Evolutionary conservation across 2,329 filamentous ascomycete species (phyloP).

Genomic region (Botrytis hyacinthi): DNA sequence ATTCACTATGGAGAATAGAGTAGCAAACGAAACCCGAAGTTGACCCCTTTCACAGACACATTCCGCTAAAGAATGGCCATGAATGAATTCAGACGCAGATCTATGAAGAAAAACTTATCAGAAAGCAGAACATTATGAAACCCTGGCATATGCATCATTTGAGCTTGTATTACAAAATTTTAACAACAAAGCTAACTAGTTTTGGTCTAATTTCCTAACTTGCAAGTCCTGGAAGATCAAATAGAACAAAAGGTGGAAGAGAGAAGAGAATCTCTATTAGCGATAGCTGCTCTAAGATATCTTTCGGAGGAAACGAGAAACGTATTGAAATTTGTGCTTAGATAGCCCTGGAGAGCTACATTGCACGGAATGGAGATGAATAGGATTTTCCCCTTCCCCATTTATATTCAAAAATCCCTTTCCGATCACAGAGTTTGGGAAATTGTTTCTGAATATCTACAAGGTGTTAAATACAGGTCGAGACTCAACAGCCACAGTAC

Average conservation of each 20-base stretch:
- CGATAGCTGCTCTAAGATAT: not conserved
- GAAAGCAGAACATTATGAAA: not conserved
- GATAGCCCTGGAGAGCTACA: not conserved
- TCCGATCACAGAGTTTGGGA: not conserved
- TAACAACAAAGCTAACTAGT: not conserved
- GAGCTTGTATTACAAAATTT: not conserved
- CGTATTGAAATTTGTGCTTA: not conserved
- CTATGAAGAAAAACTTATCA: not conserved
- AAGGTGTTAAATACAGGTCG: not conserved
- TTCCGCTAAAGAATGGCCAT: not conserved
- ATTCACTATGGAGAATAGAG: not conserved
- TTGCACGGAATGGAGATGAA: not conserved
- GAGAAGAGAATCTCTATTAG: not conserved
- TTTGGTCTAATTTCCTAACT: not conserved
- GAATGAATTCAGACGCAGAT: not conserved
- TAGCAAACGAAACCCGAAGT: not conserved
- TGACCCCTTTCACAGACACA: not conserved
- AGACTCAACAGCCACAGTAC: not conserved
- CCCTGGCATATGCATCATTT: not conserved
- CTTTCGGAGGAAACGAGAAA: not conserved
- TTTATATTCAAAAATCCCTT: not conserved
- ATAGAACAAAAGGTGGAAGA: not conserved
- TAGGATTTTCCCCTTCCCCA: not conserved
- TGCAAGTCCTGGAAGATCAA: not conserved
- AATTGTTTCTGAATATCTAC: not conserved